phyloP scores from a whole-genome alignment of 208 protist species.

The Phytomonas sp. region DNA sequence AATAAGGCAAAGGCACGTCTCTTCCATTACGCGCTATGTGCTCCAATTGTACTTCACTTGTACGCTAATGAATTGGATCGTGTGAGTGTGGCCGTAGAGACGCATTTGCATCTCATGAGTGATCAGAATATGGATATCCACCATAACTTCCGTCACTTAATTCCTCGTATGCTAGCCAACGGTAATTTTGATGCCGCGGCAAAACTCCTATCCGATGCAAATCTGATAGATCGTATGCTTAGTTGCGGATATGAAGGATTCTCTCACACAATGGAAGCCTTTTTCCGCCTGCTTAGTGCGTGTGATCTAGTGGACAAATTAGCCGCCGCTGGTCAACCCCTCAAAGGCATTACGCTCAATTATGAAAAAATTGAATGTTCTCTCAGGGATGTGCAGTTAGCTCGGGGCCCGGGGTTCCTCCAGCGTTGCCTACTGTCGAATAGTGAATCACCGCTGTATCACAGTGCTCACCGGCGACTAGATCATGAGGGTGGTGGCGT shows the following conservation, averaged over 20 bases:
- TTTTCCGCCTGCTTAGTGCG: slow-evolving; percentile 61
- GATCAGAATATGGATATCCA: slow-evolving; percentile 61
- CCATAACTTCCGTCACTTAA: slow-evolving; percentile 42
- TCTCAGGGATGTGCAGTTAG: slow-evolving; percentile 42
- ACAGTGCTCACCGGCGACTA: slow-evolving; percentile 13
- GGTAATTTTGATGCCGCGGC: slow-evolving; percentile 49
- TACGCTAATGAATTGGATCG: slow-evolving; percentile 41
- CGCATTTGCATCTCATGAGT: slow-evolving; percentile 64
- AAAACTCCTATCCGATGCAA: slow-evolving; percentile 38
- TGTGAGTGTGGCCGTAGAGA: slow-evolving; percentile 67
- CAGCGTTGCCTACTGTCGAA: slow-evolving; percentile 45
- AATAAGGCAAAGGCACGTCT: slow-evolving; percentile 42
- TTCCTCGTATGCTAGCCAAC: slow-evolving; percentile 60
- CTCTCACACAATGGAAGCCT: slow-evolving; percentile 49
- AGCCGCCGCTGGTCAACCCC: slow-evolving; percentile 17
- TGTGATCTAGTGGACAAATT: slow-evolving; percentile 47
- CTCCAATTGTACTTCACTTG: slow-evolving; percentile 22
- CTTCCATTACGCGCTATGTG: slow-evolving; percentile 27
- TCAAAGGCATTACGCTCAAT: slow-evolving; percentile 15
- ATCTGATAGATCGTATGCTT: slow-evolving; percentile 49
- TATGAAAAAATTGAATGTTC: slow-evolving; percentile 26
- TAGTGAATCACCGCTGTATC: slow-evolving; percentile 40
- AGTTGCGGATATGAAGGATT: slow-evolving; percentile 12
- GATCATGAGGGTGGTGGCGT: slow-evolving; percentile 8
- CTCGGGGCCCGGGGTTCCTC: slow-evolving; percentile 39